Conservation (phyloP, 2,329 filamentous ascomycete species). For the Talaromyces atroroseus region DNA sequence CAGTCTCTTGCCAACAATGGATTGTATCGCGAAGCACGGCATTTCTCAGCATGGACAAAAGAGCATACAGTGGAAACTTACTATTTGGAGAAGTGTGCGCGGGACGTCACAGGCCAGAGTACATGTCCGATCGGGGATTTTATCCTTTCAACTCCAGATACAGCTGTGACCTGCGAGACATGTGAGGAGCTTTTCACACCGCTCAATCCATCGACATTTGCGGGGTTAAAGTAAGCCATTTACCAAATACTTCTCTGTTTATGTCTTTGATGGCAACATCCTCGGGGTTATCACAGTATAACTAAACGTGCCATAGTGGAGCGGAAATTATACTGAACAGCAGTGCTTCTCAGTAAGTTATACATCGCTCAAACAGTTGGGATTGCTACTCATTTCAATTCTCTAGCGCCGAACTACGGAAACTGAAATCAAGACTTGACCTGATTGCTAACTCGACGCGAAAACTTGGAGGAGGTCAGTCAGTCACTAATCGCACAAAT, state of each 20-base stretch:
- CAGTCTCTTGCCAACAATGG: constrained; percentile 64
- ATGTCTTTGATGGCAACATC: not conserved
- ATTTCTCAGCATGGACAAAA: constrained; percentile 58
- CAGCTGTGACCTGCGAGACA: constrained; percentile 43
- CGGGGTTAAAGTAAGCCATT: not conserved
- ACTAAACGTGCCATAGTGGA: constrained; percentile 58
- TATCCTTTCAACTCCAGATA: constrained; percentile 56
- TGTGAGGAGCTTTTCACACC: constrained; percentile 59
- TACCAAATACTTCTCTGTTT: not conserved
- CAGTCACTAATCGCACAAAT: not conserved
- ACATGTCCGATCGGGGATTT: constrained; percentile 55
- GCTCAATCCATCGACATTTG: constrained; percentile 20
- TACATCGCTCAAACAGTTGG: not conserved
- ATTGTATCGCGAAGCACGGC: constrained; percentile 42
- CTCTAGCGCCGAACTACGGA: constrained; percentile 51
- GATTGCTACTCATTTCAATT: not conserved
- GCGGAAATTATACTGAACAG: constrained; percentile 66
- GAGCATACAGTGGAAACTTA: constrained; percentile 54
- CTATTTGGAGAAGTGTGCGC: constrained; percentile 52
- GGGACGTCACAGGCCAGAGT: constrained; percentile 40
- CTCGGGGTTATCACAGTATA: not conserved
- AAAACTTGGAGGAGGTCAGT: constrained; percentile 29
- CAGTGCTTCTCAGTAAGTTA: constrained; percentile 27
- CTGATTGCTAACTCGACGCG: constrained; percentile 60
- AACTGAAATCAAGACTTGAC: constrained; percentile 57